Base-by-base conservation (phyloP, 106 monocot species). In the Hemerocallis citrina region DNA sequence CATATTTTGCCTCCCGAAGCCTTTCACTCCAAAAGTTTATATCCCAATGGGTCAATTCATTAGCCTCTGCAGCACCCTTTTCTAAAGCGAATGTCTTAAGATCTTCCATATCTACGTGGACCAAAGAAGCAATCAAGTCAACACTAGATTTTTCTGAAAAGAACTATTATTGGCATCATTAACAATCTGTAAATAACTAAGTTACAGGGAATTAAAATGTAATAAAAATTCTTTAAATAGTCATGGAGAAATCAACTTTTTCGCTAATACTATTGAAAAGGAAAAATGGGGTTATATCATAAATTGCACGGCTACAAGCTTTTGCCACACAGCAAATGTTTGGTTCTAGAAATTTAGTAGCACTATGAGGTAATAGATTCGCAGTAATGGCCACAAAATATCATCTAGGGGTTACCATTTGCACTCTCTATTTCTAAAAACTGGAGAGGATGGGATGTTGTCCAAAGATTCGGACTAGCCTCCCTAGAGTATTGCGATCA, bases 1-100 rank as follows among this genome's bases (percentile, higher is more conserved):
- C 88, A 75, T 81, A 98, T 65, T 90, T 91, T 31, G 91, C 61
- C 66, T 98, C 96, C 14, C 96, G 72, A 57, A 98, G 81, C 42
- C 96, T 81, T 71, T 98, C 96, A 50, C 96, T 98, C 96, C 96
- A 98, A 59, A 91, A 98, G 37, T 17, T 82, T 21, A 85, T 58
- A 49, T 98, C 96, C 96, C 96, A 98, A 38, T 91, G 91, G 43
- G 62, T 77, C 50, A 98, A 67, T 40, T 84, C 74, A 79, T 81
- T 70, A 31, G 96, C 91, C 66, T 91, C 96, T n/a, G 63, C 71
- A 63, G 82, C 84, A 73, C 68, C 81, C 38, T 70, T 79, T 22
- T 85, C 81, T 68, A 37, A 72, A 42, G 96, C 91, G 75, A 84
- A 91, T 22, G 55, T 68, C 66, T 79, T 98, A 20, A 98, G 34